A percentile compares a stretch with the other conserved stretches of the same genome.
Conservation (phyloP, 495 filamentous ascomycete species). For the Hypoxylon lienhwacheense region DNA sequence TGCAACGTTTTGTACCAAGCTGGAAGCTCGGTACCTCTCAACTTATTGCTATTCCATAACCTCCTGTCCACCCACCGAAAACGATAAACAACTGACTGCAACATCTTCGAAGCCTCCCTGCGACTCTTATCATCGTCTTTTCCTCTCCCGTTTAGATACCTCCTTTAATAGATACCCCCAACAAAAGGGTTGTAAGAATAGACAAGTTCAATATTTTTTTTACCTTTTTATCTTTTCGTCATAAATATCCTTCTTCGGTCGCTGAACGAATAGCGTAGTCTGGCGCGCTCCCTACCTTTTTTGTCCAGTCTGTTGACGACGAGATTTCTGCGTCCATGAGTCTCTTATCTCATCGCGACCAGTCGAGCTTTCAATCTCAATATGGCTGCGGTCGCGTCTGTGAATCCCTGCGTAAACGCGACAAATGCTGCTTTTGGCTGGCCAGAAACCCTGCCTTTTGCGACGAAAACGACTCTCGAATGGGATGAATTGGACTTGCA, state of each 20-base stretch:
- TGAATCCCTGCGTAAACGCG: slow-evolving; percentile 40
- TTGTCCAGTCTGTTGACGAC: slow-evolving; percentile 24
- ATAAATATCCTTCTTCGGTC: not conserved
- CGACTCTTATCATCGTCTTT: slow-evolving; percentile 5
- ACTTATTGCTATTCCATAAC: slow-evolving; percentile 12
- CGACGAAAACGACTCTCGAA: slow-evolving; percentile 31
- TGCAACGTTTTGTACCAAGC: slow-evolving; percentile 16
- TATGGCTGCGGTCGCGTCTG: slow-evolving; percentile 49
- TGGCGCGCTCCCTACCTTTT: slow-evolving; percentile 4
- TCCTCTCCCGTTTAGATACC: slow-evolving; percentile 21
- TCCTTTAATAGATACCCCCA: slow-evolving; percentile 13
- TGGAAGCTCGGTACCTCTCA: slow-evolving; percentile 22
- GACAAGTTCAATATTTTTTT: slow-evolving; percentile 9
- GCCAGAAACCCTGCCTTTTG: slow-evolving; percentile 33
- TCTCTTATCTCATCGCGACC: slow-evolving; percentile 40
- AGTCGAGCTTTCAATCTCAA: slow-evolving; percentile 46
- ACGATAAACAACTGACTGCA: slow-evolving; percentile 20
- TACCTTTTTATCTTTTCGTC: not conserved
- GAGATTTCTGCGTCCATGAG: slow-evolving; percentile 47
- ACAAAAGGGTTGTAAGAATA: slow-evolving; percentile 25
- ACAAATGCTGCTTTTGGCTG: slow-evolving; percentile 35
- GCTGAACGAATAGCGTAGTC: slow-evolving; percentile 19
- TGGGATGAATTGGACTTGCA: slow-evolving; percentile 46
- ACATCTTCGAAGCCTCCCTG: slow-evolving; percentile 18
- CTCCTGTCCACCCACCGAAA: slow-evolving; percentile 7